These are phyloP conservation scores for Vanrija sp. DNA, from an alignment of 1,284 basidiomycete genomes.

Conservation along the genomic window DNA sequence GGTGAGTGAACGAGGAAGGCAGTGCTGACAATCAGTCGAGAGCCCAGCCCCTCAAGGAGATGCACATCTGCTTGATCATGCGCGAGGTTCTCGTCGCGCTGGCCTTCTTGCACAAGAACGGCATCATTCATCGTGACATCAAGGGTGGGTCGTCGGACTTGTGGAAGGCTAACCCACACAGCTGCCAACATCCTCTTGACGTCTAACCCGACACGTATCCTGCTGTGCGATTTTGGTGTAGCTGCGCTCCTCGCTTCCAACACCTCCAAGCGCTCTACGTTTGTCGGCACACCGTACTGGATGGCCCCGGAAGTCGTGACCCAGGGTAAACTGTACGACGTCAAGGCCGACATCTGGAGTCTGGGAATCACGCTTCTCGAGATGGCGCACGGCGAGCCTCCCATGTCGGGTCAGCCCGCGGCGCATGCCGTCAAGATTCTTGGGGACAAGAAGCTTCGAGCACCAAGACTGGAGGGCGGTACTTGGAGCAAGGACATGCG, in stretches of 20 bases:
- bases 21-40: constrained; percentile 68
- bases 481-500: constrained; percentile 74
- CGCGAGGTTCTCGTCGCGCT: constrained; percentile 85
- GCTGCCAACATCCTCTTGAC: constrained; percentile 93
- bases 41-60: constrained; percentile 80
- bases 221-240: constrained; percentile 95
- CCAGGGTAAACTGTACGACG: constrained; percentile 81
- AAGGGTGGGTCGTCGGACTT: constrained; percentile 55
- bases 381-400: constrained; percentile 64
- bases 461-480: constrained; percentile 73
- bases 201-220: constrained; percentile 70
- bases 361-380: constrained; percentile 92
- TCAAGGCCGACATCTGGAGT: constrained; percentile 96
- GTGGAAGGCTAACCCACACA: constrained; percentile 21
- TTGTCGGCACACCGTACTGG: constrained; percentile 96
- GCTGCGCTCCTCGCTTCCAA: constrained; percentile 84
- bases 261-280: constrained; percentile 85
- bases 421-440: constrained; percentile 88
- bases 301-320: constrained; percentile 98
- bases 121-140: constrained; percentile 94
- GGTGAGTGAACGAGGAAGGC: constrained; percentile 43
- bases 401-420: constrained; percentile 73
- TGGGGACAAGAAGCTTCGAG: constrained; percentile 61
- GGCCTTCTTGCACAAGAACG: constrained; percentile 82
- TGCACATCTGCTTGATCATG: constrained; percentile 79